Percentiles rank a stretch among this genome's conserved stretches.
phyloP scores from a whole-genome alignment of 2,329 filamentous ascomycete species.

The Coniosporium tulheliwenetii region DNA sequence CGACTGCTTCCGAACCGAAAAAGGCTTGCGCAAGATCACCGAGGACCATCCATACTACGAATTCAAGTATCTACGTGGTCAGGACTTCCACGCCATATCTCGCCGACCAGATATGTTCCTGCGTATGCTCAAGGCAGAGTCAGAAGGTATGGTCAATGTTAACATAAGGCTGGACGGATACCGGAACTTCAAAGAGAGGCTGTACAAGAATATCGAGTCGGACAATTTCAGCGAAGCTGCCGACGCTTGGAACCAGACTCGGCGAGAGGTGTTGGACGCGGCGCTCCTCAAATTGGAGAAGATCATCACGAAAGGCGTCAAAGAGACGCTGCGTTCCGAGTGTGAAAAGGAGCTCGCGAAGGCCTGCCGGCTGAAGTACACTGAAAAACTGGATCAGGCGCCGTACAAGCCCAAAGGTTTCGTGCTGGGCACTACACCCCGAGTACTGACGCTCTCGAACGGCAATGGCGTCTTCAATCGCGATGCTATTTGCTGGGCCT shows the following conservation, averaged over 20 bases:
- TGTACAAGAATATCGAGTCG: slow-evolving; percentile 75
- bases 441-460: slow-evolving; percentile 75
- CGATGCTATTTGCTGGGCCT: slow-evolving; percentile 80
- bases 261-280: slow-evolving; percentile 67
- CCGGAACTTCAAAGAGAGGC: slow-evolving; percentile 56
- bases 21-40: slow-evolving; percentile 83
- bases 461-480: slow-evolving; percentile 59
- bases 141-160: slow-evolving; percentile 82
- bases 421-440: slow-evolving; percentile 72
- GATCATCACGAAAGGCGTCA: slow-evolving; percentile 79
- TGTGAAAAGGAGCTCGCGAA: slow-evolving; percentile 89
- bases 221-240: slow-evolving; percentile 93
- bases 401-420: slow-evolving; percentile 92
- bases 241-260: slow-evolving; percentile 85
- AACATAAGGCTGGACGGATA: slow-evolving; percentile 63
- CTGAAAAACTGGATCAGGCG: slow-evolving; percentile 81
- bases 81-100: slow-evolving; percentile 68
- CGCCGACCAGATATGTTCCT: slow-evolving; percentile 78
- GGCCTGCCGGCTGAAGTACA: slow-evolving; percentile 76
- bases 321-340: slow-evolving; percentile 82
- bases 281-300: slow-evolving; percentile 70
- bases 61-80: slow-evolving; percentile 88
- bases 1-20: slow-evolving; percentile 82
- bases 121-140: slow-evolving; percentile 94
- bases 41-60: slow-evolving; percentile 95